Base-by-base conservation (phyloP, 2,329 filamentous ascomycete species). In the Beauveria rudraprayagi region DNA sequence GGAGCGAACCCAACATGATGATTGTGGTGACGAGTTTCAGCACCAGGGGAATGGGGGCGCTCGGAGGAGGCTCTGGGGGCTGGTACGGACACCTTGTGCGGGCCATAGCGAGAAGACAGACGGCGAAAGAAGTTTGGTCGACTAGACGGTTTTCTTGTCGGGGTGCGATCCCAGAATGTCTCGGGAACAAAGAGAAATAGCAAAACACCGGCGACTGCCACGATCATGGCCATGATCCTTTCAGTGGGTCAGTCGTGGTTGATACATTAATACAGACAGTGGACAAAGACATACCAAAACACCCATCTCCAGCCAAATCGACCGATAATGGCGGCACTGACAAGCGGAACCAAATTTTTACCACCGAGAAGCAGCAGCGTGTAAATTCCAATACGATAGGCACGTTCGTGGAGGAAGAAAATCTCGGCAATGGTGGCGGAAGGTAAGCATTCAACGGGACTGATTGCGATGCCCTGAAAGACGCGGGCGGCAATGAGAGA, bases 381-480 rank as follows among this genome's bases (percentile, higher is more conserved):
- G 70, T 97, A 97, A 26, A 97, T 92, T 10, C 94, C 94, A 50
- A 97, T 85, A 5, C 93, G 88, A 71, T 92, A 97, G 0, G 93
- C 93, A 63, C 93, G 83, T 75, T 97, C 93, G 68, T 97, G 93
- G 22, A 97, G 79, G 70, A 96, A 97, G 77, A 92, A 97, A 63
- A 97, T 97, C 73, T 97, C 93, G 3, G 92, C 92, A 68, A 97
- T 93, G 0, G 92, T 96, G 17, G 93, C 92, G 5, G 91, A 96
- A 0, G 93, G 93, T 34, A 97, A 80, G 69, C 92, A 96, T 72
- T 97, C 93, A 9, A 96, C 91, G 0, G 92, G 91, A 65, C 90
- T 94, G 54, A 97, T 87, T 0, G 92, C 88, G 10, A 97, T 79
- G 3, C 93, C 94, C 72, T 95, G 91, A 63, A 97, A 88, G 53